A percentile compares a stretch with the other conserved stretches of the same genome.
These are phyloP conservation scores for Trichoderma guizhouense DNA, from an alignment of 2,329 filamentous ascomycete species.

Conservation along the genomic window DNA sequence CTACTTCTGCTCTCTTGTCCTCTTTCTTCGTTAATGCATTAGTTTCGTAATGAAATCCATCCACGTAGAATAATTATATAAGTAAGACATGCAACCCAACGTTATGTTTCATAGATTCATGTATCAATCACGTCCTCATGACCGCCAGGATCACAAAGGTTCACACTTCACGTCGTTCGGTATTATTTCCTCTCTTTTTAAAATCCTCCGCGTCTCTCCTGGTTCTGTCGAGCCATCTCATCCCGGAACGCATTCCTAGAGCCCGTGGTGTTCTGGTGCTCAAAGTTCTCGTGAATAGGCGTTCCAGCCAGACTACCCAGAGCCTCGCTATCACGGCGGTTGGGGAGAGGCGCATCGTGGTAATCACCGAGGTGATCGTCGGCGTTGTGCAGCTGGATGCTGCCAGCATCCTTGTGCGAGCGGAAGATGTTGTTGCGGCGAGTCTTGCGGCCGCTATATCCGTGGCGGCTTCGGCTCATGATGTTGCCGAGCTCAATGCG, in stretches of 20 bases:
- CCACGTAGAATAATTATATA: background rate
- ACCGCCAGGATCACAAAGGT: background rate
- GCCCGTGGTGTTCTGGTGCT: constrained; percentile 35
- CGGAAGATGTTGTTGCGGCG: constrained; percentile 37
- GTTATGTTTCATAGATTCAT: constrained; percentile 15
- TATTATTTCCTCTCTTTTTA: background rate
- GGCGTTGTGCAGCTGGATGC: constrained; percentile 41
- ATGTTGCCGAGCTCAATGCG: constrained; percentile 50
- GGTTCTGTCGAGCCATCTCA: constrained; percentile 47
- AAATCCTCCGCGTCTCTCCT: constrained; percentile 31
- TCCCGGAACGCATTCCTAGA: constrained; percentile 47
- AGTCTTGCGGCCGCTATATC: constrained; percentile 41
- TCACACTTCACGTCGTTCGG: background rate
- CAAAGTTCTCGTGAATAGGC: constrained; percentile 42
- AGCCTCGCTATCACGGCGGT: constrained; percentile 44
- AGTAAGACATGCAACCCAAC: background rate
- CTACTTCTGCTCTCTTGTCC: too few species aligned
- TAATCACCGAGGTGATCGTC: constrained; percentile 20
- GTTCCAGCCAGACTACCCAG: constrained; percentile 49
- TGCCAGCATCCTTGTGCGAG: constrained; percentile 28
- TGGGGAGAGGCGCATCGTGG: constrained; percentile 21
- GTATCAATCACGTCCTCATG: background rate
- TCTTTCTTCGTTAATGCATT: background rate
- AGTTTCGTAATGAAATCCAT: constrained; percentile 11
- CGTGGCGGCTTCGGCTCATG: constrained; percentile 44